These are phyloP conservation scores for Bacterosira constricta DNA, from an alignment of 108 stramenopile species.

Conservation along the genomic window DNA sequence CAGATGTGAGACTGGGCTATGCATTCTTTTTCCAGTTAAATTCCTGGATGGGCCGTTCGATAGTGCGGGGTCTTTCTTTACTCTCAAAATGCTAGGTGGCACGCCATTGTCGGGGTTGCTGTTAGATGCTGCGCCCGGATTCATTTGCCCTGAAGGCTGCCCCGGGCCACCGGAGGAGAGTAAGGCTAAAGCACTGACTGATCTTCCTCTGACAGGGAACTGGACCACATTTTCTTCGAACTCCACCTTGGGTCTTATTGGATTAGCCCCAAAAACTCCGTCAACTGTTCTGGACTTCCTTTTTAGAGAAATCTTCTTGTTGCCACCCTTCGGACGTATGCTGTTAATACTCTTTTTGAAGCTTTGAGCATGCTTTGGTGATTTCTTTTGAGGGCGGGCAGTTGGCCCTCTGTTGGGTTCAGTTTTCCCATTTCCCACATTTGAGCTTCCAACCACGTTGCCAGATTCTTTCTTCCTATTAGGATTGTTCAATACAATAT, in stretches of 20 bases:
- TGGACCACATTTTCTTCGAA: neutral
- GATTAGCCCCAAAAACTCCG: neutral
- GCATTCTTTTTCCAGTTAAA: neutral
- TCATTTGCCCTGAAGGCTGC: neutral
- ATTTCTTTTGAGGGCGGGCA: too few species aligned
- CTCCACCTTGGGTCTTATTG: neutral
- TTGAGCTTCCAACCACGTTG: neutral
- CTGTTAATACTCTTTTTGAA: neutral
- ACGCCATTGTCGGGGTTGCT: neutral
- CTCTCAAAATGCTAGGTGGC: neutral
- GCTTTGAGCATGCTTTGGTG: neutral
- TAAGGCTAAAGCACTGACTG: neutral
- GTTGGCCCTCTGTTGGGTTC: too few species aligned
- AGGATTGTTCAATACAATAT: constrained; percentile 19
- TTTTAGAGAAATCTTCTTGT: neutral
- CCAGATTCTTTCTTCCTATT: neutral
- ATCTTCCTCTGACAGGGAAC: neutral
- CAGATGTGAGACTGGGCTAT: neutral
- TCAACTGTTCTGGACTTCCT: neutral
- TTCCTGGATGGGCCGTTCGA: neutral
- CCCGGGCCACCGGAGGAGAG: neutral
- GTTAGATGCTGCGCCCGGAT: neutral
- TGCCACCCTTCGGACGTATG: neutral
- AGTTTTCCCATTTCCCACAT: too few species aligned
- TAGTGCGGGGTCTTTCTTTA: neutral